Base-by-base conservation (phyloP, 306 rosid species). In the Cicer yamashitae region DNA sequence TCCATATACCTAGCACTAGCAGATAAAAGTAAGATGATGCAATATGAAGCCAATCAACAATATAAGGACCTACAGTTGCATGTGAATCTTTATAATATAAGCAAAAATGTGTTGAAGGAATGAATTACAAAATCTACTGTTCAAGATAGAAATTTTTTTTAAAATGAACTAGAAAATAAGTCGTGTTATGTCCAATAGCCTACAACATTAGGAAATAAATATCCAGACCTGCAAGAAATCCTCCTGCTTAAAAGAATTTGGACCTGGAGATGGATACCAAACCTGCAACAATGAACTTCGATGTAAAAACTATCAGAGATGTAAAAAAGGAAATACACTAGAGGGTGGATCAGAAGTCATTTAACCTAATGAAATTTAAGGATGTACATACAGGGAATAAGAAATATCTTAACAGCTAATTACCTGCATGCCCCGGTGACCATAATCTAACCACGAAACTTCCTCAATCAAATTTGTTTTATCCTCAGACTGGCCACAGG, bases 361-460 rank as follows among this genome's bases (percentile, higher is more conserved):
- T n/a, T 34, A 38, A 80, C 71, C 68, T 30, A 76, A 67, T 64
- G 47, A 82, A 74, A 20, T 43, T 45, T 46, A 75, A 51, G 66
- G 58, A 60, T 51, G 74, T 75, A 30, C 11, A 59, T 34, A 63
- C 9, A 48, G 43, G 77, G 53, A 80, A 71, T 58, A 67, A 81
- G 60, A 73, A 80, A 80, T 41, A 74, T 10, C 60, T 75, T 67
- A 39, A 73, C 79, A 75, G 79, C 73, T 75, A 80, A 84, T 87
- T 86, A 94, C 98, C 98, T 94, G 98, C 97, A 94, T 90, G 63
- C 98, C 98, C 37, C 96, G 91, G 52, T 94, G 96, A 74, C 98
- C 98, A 76, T 94, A 94, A 86, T 94, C 98, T 81, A 94, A 83
- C 97, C 98, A 94, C 18, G 98, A 91, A 84, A 94, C 98, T 82